Percentiles rank a stretch among this genome's conserved stretches.
Evolutionary conservation across 768 basidiomycete genomes (phyloP).

Genomic region (Saitozyma sp.): DNA sequence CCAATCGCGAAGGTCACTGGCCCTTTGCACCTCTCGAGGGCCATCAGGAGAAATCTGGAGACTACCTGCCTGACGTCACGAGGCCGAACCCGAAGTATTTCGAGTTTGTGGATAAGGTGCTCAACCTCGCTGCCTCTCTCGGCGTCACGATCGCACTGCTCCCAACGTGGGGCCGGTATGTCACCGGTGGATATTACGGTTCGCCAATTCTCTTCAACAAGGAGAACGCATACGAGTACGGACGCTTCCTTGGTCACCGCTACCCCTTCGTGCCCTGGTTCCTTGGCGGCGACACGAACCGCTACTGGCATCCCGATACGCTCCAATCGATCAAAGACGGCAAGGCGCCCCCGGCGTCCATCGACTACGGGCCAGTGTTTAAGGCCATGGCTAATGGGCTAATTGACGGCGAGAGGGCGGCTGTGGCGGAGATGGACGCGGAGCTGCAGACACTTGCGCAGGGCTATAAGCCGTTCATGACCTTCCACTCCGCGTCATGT

Average conservation of each 20-base stretch:
- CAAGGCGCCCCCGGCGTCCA: neutral
- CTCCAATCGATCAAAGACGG: slow-evolving; percentile 3
- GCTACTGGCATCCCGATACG: slow-evolving; percentile 16
- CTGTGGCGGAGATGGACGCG: neutral
- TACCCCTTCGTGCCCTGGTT: slow-evolving; percentile 26
- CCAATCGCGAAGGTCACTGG: slow-evolving; percentile 22
- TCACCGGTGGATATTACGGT: slow-evolving; percentile 21
- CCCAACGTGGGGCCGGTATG: slow-evolving; percentile 23
- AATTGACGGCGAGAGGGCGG: slow-evolving; percentile 14
- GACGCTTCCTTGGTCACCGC: slow-evolving; percentile 18
- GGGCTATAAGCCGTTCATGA: slow-evolving; percentile 11
- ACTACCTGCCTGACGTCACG: slow-evolving; percentile 12
- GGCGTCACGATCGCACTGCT: slow-evolving; percentile 19
- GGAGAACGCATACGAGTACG: slow-evolving; percentile 12
- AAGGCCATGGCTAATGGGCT: slow-evolving; percentile 19
- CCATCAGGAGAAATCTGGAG: neutral
- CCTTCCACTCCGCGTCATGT: slow-evolving; percentile 6
- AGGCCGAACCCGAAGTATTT: slow-evolving; percentile 23
- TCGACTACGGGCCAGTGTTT: slow-evolving; percentile 12
- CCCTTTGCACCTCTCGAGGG: slow-evolving; percentile 8
- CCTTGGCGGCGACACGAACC: slow-evolving; percentile 19
- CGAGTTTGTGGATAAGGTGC: slow-evolving; percentile 16
- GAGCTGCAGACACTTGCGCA: neutral
- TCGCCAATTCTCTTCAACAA: slow-evolving; percentile 17
- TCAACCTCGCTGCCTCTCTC: slow-evolving; percentile 6